Evolutionary conservation across 257 asterid species (phyloP).

Genomic region (Rubia yunnanensis): DNA sequence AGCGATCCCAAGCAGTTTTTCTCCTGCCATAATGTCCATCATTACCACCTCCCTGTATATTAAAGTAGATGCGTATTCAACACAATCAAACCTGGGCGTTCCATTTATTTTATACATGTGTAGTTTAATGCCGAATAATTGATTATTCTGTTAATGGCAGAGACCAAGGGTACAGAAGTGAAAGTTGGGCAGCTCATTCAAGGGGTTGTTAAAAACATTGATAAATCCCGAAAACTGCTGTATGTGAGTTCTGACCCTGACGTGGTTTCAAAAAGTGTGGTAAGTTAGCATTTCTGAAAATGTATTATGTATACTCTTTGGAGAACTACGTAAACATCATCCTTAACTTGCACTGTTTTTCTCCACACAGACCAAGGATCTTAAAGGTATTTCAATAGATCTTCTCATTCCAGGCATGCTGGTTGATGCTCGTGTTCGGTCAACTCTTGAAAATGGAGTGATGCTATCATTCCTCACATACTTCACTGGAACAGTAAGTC

Average conservation of each 20-base stretch:
- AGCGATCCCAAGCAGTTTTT: background rate
- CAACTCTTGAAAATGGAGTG: conserved; percentile 85
- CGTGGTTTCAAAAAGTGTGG: conserved; percentile 64
- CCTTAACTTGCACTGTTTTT: conserved; percentile 16
- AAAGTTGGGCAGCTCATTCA: conserved; percentile 59
- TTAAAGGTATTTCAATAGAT: conserved; percentile 86
- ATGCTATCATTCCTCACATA: conserved; percentile 82
- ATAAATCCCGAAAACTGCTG: conserved; percentile 67
- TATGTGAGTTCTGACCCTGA: conserved; percentile 66
- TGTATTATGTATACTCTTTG: background rate
- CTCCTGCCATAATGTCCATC: background rate
- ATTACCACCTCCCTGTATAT: background rate
- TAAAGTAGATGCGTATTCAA: background rate
- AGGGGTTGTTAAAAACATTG: conserved; percentile 73
- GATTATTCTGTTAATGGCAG: conserved; percentile 27
- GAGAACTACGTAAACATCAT: conserved; percentile 11
- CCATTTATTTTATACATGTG: background rate
- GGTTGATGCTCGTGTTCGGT: conserved; percentile 84
- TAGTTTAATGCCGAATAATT: background rate
- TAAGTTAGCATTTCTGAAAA: conserved; percentile 27
- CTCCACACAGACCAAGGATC: conserved; percentile 73
- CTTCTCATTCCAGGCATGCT: conserved; percentile 97
- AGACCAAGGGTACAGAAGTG: conserved; percentile 28
- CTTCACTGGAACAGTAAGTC: conserved; percentile 94
- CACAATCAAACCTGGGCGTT: background rate